phyloP scores from a whole-genome alignment of 352 stramenopile species.

The Globisporangium barbulae region DNA sequence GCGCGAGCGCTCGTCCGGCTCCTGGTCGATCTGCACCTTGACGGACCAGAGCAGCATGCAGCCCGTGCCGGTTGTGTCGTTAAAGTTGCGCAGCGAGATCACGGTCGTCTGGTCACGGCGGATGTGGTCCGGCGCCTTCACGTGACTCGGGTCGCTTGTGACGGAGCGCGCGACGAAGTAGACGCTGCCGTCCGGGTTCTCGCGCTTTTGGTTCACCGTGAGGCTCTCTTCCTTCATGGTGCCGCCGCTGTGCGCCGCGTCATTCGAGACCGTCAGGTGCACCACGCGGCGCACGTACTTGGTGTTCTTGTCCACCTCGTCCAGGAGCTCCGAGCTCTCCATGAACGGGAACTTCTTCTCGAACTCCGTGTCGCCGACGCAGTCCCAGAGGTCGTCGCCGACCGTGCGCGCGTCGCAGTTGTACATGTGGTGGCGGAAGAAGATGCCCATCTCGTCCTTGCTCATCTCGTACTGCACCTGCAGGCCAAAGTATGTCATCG shows the following conservation, averaged over 20 bases:
- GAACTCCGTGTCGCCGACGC: conserved; percentile 61
- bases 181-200: conserved; percentile 69
- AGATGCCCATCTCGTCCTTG: conserved; percentile 86
- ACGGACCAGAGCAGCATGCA: conserved; percentile 82
- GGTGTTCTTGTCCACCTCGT: conserved; percentile 69
- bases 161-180: conserved; percentile 64
- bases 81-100: conserved; percentile 81
- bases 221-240: conserved; percentile 86
- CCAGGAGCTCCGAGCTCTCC: conserved; percentile 66
- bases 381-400: conserved; percentile 78
- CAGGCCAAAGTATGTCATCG: conserved; percentile 88
- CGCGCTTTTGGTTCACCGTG: conserved; percentile 73
- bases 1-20: conserved; percentile 67
- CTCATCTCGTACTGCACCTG: conserved; percentile 88
- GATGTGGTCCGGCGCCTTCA: conserved; percentile 60
- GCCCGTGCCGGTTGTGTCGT: conserved; percentile 58
- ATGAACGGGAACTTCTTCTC: conserved; percentile 86
- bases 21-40: conserved; percentile 78
- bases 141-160: conserved; percentile 66
- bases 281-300: conserved; percentile 83
- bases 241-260: conserved; percentile 54
- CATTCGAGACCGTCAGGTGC: conserved; percentile 77
- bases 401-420: conserved; percentile 66
- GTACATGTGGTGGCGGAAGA: conserved; percentile 83
- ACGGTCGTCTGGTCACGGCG: conserved; percentile 74